Evolutionary conservation across 2,329 filamentous ascomycete species (phyloP).

Genomic region (Pestalotiopsis sp.): DNA sequence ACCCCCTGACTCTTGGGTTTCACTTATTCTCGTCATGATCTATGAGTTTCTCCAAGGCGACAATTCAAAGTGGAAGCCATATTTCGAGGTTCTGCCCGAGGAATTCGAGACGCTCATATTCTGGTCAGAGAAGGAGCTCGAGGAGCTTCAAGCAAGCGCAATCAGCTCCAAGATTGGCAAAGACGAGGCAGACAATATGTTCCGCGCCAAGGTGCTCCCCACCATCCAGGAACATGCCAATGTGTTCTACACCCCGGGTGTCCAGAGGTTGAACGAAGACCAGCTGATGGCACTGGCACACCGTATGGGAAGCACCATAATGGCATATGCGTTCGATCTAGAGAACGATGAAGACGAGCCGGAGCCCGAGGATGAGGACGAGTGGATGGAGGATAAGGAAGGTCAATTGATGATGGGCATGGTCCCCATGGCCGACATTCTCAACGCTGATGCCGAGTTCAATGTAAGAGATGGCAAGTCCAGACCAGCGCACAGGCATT

Average conservation of each 20-base stretch:
- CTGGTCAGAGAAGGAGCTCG: slow-evolving; percentile 73
- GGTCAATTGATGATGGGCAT: slow-evolving; percentile 71
- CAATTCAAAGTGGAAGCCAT: slow-evolving; percentile 73
- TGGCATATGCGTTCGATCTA: slow-evolving; percentile 92
- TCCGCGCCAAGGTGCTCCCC: slow-evolving; percentile 57
- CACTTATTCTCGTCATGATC: slow-evolving; percentile 76
- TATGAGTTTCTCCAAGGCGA: slow-evolving; percentile 68
- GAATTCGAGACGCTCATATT: slow-evolving; percentile 89
- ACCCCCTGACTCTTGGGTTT: slow-evolving; percentile 56
- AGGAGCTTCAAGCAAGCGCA: slow-evolving; percentile 74
- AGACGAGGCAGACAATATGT: slow-evolving; percentile 69
- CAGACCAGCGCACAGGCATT: not conserved
- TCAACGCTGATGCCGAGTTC: slow-evolving; percentile 88
- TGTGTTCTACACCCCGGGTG: slow-evolving; percentile 46
- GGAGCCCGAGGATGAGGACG: slow-evolving; percentile 59
- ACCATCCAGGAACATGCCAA: slow-evolving; percentile 46
- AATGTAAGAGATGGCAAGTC: slow-evolving; percentile 59
- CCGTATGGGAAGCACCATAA: slow-evolving; percentile 83
- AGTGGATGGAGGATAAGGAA: slow-evolving; percentile 67
- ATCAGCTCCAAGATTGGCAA: slow-evolving; percentile 79
- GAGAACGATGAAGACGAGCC: slow-evolving; percentile 51
- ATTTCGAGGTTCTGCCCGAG: slow-evolving; percentile 73
- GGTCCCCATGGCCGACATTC: slow-evolving; percentile 87
- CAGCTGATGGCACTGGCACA: slow-evolving; percentile 63
- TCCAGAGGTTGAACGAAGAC: slow-evolving; percentile 40